Evolutionary conservation across 345 rosid genomes (phyloP), one percentile per base, ranked within the genome.

Genomic region (Sonneratia caseolaris): DNA sequence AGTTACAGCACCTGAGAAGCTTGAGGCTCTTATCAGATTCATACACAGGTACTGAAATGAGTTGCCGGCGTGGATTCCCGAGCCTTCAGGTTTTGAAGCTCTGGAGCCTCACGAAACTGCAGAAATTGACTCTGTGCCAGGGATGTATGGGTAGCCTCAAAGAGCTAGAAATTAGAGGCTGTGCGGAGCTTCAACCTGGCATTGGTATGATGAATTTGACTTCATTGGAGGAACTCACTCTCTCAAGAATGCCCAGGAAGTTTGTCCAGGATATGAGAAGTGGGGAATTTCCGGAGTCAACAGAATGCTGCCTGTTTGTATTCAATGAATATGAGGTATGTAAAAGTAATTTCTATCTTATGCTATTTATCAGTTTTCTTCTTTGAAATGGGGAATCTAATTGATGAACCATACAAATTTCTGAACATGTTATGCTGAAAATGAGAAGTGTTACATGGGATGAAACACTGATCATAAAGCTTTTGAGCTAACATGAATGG

Each of bases 51-150:
- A 14, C 9, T 11, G 0, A 11, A 2, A 8, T 43, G 12, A 40
- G 32, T 27, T 27, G 32, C 11, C 9, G 8, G 18, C 22, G 0
- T 0, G 70, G 21, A 5, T 68, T 45, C 0, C 70, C 70, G 1
- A 43, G 37, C 7, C 57, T 45, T 56, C 0, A 0, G 57, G 0
- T 47, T 21, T 45, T 45, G 56, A 45, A 68, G 37, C 24, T 68
- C 36, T 68, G 70, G 70, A 45, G 21, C 21, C 56, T 68, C 1
- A 10, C 38, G 12, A 0, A 0, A 0, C 70, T 68, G 16, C 0
- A 0, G 38, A 0, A 68, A 2, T 3, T 68, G 7, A 22, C 0
- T 12, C 5, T 67, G 3, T 7, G 1, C 15, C 0, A 0, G n/a
- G 53, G 36, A 4, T 32, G 36, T 5, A 45, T 68, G 70, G 19